Conservation (phyloP, 2,329 filamentous ascomycete species). For the Cryoendolithus antarcticus region DNA sequence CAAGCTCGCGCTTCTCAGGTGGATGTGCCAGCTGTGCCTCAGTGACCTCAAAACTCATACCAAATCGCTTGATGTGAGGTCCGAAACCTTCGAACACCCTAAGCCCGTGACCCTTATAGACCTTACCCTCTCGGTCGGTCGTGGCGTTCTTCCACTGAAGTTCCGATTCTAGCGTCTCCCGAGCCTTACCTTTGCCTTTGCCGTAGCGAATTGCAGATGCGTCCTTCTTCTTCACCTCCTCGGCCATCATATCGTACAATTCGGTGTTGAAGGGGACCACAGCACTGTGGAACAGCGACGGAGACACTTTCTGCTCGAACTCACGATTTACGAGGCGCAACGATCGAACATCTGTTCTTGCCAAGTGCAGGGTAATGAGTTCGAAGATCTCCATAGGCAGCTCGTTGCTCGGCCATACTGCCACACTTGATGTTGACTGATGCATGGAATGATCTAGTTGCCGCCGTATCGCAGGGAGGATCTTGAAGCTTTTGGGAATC, state of each 20-base stretch:
- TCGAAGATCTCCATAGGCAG: slow-evolving; percentile 53
- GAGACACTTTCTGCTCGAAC: slow-evolving; percentile 46
- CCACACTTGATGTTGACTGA: neutral
- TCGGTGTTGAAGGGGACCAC: slow-evolving; percentile 55
- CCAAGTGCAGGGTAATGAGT: slow-evolving; percentile 42
- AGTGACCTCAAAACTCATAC: slow-evolving; percentile 56
- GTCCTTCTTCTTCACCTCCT: slow-evolving; percentile 15
- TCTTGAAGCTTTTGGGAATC: no score
- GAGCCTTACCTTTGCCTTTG: slow-evolving; percentile 21
- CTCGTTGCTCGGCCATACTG: slow-evolving; percentile 25
- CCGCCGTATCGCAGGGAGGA: no score
- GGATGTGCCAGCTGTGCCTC: slow-evolving; percentile 41
- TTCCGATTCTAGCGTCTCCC: slow-evolving; percentile 4
- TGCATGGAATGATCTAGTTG: no score
- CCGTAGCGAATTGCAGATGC: slow-evolving; percentile 13
- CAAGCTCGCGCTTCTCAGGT: slow-evolving; percentile 40
- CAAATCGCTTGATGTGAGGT: slow-evolving; percentile 48
- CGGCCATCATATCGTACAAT: slow-evolving; percentile 44
- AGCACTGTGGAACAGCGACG: slow-evolving; percentile 48
- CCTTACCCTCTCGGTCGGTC: slow-evolving; percentile 25
- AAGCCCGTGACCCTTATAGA: slow-evolving; percentile 46
- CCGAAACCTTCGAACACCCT: slow-evolving; percentile 51
- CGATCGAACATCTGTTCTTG: slow-evolving; percentile 45
- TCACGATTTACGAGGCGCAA: slow-evolving; percentile 51
- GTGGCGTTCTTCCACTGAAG: slow-evolving; percentile 10